Conservation (phyloP, 2,329 filamentous ascomycete species). For the Pseudocercospora vitis region DNA sequence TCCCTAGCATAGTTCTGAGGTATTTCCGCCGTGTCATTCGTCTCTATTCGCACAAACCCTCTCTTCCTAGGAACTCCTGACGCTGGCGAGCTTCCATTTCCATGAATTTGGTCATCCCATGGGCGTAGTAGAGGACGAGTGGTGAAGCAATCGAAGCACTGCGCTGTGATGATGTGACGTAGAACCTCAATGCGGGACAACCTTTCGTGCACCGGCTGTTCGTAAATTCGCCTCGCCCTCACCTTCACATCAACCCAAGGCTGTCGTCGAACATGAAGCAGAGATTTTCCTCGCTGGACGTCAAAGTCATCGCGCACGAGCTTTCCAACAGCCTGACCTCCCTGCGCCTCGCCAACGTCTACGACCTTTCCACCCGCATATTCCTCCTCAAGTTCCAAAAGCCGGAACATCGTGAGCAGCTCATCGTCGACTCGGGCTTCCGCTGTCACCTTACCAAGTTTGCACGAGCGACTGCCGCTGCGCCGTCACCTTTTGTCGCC, state of each 20-base stretch:
- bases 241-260: neutral
- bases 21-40: no score
- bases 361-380: conserved; percentile 93
- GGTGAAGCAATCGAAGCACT: no score
- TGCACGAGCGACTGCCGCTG: conserved; percentile 77
- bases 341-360: conserved; percentile 86
- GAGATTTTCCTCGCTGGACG: conserved; percentile 75
- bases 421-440: conserved; percentile 92
- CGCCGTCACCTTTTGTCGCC: conserved; percentile 81
- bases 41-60: no score
- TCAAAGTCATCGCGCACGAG: conserved; percentile 89
- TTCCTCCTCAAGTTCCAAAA: conserved; percentile 94
- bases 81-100: no score
- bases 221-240: neutral
- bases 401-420: conserved; percentile 81
- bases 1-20: no score
- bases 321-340: conserved; percentile 73
- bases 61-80: no score
- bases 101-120: no score
- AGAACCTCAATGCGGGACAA: neutral
- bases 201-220: neutral
- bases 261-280: conserved; percentile 68
- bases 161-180: no score
- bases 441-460: conserved; percentile 93
- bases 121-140: no score